phyloP scores from a whole-genome alignment of 441 rosid genomes.

The Hypseocharis bilobata region DNA sequence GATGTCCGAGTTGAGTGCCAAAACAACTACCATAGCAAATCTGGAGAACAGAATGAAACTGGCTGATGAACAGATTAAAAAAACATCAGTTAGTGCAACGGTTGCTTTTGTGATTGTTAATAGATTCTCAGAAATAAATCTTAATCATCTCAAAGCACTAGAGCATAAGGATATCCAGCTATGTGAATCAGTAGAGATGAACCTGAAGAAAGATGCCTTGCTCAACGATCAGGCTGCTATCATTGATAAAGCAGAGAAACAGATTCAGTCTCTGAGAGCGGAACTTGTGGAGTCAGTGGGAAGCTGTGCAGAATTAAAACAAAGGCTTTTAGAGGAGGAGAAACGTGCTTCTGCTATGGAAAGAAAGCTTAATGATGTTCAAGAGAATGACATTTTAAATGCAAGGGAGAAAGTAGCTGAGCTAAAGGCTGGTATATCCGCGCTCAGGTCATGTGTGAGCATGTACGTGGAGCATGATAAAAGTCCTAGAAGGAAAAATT shows the following conservation, averaged over 20 bases:
- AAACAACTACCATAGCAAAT: slow-evolving; percentile 37
- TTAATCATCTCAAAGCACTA: slow-evolving; percentile 34
- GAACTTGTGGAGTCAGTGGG: slow-evolving; percentile 43
- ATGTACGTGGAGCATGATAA: slow-evolving; percentile 30
- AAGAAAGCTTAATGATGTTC: slow-evolving; percentile 50
- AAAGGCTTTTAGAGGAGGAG: slow-evolving; percentile 47
- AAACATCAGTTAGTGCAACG: slow-evolving; percentile 63
- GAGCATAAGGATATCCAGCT: slow-evolving; percentile 49
- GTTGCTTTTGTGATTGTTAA: slow-evolving; percentile 70
- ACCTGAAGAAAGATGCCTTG: slow-evolving; percentile 36
- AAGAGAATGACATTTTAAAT: slow-evolving; percentile 45
- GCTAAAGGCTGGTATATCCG: slow-evolving; percentile 52
- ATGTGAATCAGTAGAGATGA: slow-evolving; percentile 35
- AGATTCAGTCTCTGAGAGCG: slow-evolving; percentile 38
- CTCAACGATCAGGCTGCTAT: slow-evolving; percentile 33
- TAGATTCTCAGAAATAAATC: slow-evolving; percentile 53
- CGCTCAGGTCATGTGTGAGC: slow-evolving; percentile 54
- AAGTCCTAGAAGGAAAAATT: slow-evolving; percentile 28
- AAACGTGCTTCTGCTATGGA: slow-evolving; percentile 39
- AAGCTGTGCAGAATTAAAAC: slow-evolving; percentile 35
- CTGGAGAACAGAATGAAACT: slow-evolving; percentile 55
- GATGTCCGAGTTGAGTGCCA: slow-evolving; percentile 45
- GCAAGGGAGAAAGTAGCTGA: slow-evolving; percentile 56
- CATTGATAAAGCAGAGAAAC: slow-evolving; percentile 36
- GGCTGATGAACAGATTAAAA: slow-evolving; percentile 38